These are phyloP conservation scores for Olyra latifolia DNA, from an alignment of 176 grass and related monocot species.

Conservation along the genomic window DNA sequence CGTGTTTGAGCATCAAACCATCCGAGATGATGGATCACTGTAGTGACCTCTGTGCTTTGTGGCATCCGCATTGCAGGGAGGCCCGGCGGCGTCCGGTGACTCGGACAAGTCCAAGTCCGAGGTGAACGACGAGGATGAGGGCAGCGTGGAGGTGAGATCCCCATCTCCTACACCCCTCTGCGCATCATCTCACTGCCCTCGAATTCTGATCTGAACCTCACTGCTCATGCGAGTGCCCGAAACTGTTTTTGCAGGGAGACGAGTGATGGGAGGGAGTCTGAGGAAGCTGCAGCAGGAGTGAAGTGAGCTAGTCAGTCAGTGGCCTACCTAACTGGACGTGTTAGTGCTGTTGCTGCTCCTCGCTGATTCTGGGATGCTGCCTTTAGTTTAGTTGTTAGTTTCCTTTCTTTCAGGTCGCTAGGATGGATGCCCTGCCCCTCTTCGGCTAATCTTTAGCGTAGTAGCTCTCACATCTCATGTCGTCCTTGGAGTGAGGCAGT, in stretches of 20 bases:
- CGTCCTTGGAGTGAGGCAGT: slow-evolving; percentile 2
- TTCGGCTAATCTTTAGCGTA: background rate
- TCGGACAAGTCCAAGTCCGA: slow-evolving; percentile 96
- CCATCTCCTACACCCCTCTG: background rate
- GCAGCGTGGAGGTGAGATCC: slow-evolving; percentile 51
- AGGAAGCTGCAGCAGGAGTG: background rate
- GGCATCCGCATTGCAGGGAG: slow-evolving; percentile 2
- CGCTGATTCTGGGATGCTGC: background rate
- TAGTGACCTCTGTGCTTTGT: background rate
- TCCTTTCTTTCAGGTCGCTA: background rate
- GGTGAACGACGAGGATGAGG: slow-evolving; percentile 68
- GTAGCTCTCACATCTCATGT: slow-evolving; percentile 6
- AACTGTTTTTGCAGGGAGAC: slow-evolving; percentile 34
- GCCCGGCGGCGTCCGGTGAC: slow-evolving; percentile 41
- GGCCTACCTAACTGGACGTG: background rate
- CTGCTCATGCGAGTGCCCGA: background rate
- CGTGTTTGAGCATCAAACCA: background rate
- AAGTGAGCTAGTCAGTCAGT: background rate
- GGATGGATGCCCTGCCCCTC: background rate
- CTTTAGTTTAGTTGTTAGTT: slow-evolving; percentile 11
- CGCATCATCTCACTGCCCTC: background rate
- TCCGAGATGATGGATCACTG: background rate
- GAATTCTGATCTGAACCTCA: background rate
- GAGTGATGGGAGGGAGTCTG: slow-evolving; percentile 34
- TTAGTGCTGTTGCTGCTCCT: slow-evolving; percentile 2